These are phyloP conservation scores for Amanita phalloides DNA, from an alignment of 768 basidiomycete species.

Conservation along the genomic window DNA sequence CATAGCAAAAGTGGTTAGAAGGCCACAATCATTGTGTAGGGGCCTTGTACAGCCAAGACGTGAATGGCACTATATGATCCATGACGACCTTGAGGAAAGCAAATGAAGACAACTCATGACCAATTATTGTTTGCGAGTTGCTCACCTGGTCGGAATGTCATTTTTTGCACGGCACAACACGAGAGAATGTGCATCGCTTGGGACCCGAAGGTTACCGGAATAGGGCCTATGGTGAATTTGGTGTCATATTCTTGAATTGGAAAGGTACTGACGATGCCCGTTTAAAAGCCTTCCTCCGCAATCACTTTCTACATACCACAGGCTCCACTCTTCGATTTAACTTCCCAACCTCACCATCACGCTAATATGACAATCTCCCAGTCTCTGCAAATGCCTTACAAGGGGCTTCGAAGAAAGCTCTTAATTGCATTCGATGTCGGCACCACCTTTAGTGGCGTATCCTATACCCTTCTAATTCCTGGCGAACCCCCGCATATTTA, in stretches of 20 bases:
- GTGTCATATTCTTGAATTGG: no score
- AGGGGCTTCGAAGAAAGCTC: slow-evolving; percentile 26
- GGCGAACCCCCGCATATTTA: slow-evolving; percentile 21
- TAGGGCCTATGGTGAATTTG: no score
- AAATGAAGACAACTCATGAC: neutral
- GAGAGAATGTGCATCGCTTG: no score
- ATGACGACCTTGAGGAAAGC: neutral
- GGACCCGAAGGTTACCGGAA: no score
- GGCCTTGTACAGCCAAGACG: neutral
- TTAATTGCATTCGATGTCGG: slow-evolving; percentile 43
- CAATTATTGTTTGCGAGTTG: no score
- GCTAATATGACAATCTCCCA: slow-evolving; percentile 12
- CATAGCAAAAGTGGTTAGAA: no score
- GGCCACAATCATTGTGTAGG: no score
- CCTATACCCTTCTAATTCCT: slow-evolving; percentile 21
- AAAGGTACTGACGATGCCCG: no score
- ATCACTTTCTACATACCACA: no score
- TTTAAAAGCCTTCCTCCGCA: no score
- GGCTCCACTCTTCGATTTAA: neutral
- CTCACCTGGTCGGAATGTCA: neutral
- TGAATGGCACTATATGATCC: neutral
- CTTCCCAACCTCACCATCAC: neutral
- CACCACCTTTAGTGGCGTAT: slow-evolving; percentile 36
- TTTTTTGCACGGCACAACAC: no score
- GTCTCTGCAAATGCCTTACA: slow-evolving; percentile 21